These are phyloP conservation scores for Phaeosphaeriaceae sp. DNA, from an alignment of 2,329 filamentous ascomycete species.

Conservation along the genomic window DNA sequence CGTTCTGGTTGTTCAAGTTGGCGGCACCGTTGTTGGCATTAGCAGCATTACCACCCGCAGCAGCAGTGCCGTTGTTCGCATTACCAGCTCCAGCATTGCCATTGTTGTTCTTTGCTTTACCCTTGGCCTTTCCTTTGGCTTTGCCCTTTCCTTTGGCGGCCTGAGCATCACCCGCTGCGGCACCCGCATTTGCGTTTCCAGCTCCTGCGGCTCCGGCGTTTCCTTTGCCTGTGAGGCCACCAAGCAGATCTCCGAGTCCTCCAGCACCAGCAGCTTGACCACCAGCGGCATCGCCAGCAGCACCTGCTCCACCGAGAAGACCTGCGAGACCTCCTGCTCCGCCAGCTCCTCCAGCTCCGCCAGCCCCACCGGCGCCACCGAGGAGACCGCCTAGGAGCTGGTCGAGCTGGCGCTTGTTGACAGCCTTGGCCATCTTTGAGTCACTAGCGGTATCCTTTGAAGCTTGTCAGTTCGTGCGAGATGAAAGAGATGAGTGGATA, in stretches of 20 bases:
- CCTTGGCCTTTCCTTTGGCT: background rate
- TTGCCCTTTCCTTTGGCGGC: background rate
- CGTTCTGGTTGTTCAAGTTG: background rate
- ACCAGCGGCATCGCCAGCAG: constrained; percentile 6
- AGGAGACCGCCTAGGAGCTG: constrained; percentile 28
- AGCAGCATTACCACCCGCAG: background rate
- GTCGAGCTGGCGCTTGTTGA: constrained; percentile 37
- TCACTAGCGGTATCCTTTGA: constrained; percentile 23
- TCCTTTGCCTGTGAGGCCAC: constrained; percentile 4
- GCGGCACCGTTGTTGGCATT: constrained; percentile 1
- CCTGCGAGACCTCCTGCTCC: constrained; percentile 14
- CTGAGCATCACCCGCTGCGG: background rate
- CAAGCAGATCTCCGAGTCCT: constrained; percentile 9
- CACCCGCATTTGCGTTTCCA: constrained; percentile 8
- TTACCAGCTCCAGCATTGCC: constrained; percentile 1
- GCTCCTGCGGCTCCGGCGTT: constrained; percentile 1
- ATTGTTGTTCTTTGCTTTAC: background rate
- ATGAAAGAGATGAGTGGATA: background rate
- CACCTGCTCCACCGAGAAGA: constrained; percentile 17
- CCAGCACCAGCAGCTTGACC: constrained; percentile 12
- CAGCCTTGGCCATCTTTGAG: constrained; percentile 23
- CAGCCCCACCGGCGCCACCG: constrained; percentile 20
- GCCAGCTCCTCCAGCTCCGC: constrained; percentile 16
- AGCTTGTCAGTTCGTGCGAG: background rate
- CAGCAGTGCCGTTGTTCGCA: background rate